phyloP scores from a whole-genome alignment of 345 rosid species.

The Iberis pinnata region DNA sequence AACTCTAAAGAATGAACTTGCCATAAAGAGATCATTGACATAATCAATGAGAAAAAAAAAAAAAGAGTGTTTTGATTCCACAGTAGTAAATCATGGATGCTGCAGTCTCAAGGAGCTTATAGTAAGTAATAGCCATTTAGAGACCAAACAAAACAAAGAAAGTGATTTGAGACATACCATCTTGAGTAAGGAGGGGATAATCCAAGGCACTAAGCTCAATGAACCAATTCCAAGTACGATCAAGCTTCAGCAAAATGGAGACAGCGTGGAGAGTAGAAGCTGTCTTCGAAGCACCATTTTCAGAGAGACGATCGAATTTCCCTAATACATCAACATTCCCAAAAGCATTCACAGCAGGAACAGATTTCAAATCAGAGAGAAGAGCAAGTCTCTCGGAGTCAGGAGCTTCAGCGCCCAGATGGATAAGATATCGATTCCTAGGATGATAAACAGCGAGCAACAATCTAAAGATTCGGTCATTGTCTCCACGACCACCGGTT shows the following conservation, averaged over 20 bases:
- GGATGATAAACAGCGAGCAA: constrained; percentile 93
- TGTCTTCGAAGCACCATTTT: constrained; percentile 66
- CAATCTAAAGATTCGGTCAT: constrained; percentile 65
- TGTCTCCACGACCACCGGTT: constrained; percentile 67
- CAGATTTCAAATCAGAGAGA: constrained; percentile 51
- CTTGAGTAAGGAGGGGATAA: constrained; percentile 91
- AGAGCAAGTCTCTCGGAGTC: constrained; percentile 62
- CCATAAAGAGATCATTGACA: constrained; percentile 19
- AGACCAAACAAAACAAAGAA: constrained; percentile 1
- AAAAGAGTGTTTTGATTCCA: no score
- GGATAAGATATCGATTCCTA: constrained; percentile 80
- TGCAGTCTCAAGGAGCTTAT: no score
- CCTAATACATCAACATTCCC: constrained; percentile 93
- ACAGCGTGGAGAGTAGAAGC: constrained; percentile 74
- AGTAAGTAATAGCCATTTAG: background rate
- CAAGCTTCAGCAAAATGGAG: constrained; percentile 66
- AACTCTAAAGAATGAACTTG: constrained; percentile 10
- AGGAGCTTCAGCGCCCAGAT: constrained; percentile 71
- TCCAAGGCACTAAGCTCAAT: constrained; percentile 75
- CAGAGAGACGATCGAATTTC: constrained; percentile 57
- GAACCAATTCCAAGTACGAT: constrained; percentile 86
- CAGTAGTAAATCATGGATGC: no score
- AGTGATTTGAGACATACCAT: constrained; percentile 42
- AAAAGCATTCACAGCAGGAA: constrained; percentile 61
- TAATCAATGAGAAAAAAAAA: no score